Conservation (phyloP, 2,329 filamentous ascomycete species). For the Aspergillus arachidicola region DNA sequence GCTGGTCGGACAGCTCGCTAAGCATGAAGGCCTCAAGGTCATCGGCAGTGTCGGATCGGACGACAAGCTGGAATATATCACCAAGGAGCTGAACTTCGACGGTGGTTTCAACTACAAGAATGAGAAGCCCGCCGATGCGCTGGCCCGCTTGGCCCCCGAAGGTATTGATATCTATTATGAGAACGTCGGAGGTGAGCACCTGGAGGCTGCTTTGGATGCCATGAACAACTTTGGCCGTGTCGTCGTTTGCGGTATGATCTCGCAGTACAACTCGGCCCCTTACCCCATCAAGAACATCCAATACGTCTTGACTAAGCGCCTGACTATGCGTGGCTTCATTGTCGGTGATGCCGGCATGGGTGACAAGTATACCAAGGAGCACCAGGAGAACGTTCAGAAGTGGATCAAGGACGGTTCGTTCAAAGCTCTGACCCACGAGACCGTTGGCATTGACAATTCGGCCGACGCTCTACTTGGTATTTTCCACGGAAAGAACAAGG, state of each 20-base stretch:
- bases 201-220: conserved; percentile 66
- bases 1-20: conserved; percentile 80
- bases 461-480: conserved; percentile 74
- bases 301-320: conserved; percentile 65
- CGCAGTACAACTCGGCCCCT: conserved; percentile 72
- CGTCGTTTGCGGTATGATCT: conserved; percentile 69
- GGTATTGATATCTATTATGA: conserved; percentile 85
- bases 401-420: conserved; percentile 77
- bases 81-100: conserved; percentile 70
- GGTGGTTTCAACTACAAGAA: conserved; percentile 87
- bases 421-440: conserved; percentile 69
- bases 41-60: conserved; percentile 80
- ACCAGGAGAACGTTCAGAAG: conserved; percentile 73
- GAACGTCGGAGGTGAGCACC: conserved; percentile 75
- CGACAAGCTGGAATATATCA: conserved; percentile 76
- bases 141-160: conserved; percentile 70
- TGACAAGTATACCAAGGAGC: conserved; percentile 66
- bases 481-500: conserved; percentile 78
- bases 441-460: conserved; percentile 76
- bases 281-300: conserved; percentile 70
- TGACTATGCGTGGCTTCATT: conserved; percentile 74
- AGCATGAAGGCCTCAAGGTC: conserved; percentile 76
- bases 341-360: conserved; percentile 68
- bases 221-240: conserved; percentile 70
- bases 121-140: conserved; percentile 68